phyloP scores from a whole-genome alignment of 306 rosid genomes.

The Aeschynomene evenia region DNA sequence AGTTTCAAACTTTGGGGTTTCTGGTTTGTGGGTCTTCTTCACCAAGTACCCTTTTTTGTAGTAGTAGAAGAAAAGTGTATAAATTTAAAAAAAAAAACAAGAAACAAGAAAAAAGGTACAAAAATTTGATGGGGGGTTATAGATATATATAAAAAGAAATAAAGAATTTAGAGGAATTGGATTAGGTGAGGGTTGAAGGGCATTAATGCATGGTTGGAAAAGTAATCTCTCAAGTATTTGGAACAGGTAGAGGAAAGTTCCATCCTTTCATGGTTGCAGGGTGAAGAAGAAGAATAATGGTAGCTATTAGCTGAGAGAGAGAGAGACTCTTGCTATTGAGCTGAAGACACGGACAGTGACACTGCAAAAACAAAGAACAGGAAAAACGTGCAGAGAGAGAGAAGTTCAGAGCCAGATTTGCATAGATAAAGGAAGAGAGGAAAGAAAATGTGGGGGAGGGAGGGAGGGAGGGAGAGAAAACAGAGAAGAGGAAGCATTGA shows the following conservation, averaged over 20 bases:
- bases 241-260: conserved; percentile 30
- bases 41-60: neutral
- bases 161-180: conserved; percentile 43
- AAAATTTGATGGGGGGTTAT: conserved; percentile 1
- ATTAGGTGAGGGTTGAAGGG: conserved; percentile 51
- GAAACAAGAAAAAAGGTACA: neutral
- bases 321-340: conserved; percentile 30
- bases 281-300: conserved; percentile 31
- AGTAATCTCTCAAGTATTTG: conserved; percentile 15
- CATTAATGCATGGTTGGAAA: conserved; percentile 34
- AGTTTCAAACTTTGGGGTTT: conserved; percentile 23
- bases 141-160: too few relatives aligned
- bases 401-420: conserved; percentile 23
- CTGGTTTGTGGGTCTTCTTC: neutral
- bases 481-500: neutral
- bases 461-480: too few relatives aligned
- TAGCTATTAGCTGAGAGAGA: conserved; percentile 19
- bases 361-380: conserved; percentile 37
- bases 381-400: conserved; percentile 35
- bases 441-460: neutral
- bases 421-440: conserved; percentile 32
- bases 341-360: conserved; percentile 36
- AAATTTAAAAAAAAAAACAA: neutral
- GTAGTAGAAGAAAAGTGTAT: neutral
- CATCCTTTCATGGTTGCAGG: conserved; percentile 16